A percentile compares a stretch with the other conserved stretches of the same genome.
phyloP scores from a whole-genome alignment of 225 moss, liverwort and hornwort species.

The Pseudoscleropodium purum region DNA sequence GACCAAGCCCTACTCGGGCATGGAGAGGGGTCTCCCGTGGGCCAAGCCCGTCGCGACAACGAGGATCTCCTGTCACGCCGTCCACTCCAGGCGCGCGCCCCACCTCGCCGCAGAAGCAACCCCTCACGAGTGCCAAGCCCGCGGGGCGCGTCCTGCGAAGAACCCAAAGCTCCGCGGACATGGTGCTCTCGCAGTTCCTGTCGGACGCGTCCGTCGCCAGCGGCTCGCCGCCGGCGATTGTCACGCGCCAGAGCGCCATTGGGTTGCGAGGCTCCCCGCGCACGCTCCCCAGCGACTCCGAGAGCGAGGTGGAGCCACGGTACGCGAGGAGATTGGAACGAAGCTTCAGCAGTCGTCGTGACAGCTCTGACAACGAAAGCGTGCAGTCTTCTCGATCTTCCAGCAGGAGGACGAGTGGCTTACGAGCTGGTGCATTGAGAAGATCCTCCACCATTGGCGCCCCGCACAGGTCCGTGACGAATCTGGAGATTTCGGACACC shows the following conservation, averaged over 20 bases:
- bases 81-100: not conserved
- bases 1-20: slow-evolving; percentile 8
- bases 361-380: slow-evolving; percentile 45
- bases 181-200: slow-evolving; percentile 22
- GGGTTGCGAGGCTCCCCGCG: slow-evolving; percentile 11
- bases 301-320: slow-evolving; percentile 47
- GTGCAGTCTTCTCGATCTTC: slow-evolving; percentile 31
- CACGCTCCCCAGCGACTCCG: slow-evolving; percentile 33
- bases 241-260: slow-evolving; percentile 13
- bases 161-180: slow-evolving; percentile 36
- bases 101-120: slow-evolving; percentile 22
- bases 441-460: slow-evolving; percentile 2
- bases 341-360: slow-evolving; percentile 28
- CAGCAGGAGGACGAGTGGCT: slow-evolving; percentile 10
- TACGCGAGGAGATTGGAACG: slow-evolving; percentile 20
- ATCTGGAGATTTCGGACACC: slow-evolving; percentile 24
- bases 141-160: slow-evolving; percentile 16
- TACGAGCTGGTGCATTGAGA: slow-evolving; percentile 23
- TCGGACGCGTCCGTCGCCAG: slow-evolving; percentile 13
- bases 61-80: slow-evolving; percentile 11
- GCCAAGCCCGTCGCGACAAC: slow-evolving; percentile 12
- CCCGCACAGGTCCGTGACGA: slow-evolving; percentile 26
- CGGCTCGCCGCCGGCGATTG: not conserved
- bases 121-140: not conserved
- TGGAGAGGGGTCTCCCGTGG: slow-evolving; percentile 12